A percentile compares a stretch with the other conserved stretches of the same genome.
Conservation (phyloP, 441 rosid genomes). For the Geranium incanum region DNA sequence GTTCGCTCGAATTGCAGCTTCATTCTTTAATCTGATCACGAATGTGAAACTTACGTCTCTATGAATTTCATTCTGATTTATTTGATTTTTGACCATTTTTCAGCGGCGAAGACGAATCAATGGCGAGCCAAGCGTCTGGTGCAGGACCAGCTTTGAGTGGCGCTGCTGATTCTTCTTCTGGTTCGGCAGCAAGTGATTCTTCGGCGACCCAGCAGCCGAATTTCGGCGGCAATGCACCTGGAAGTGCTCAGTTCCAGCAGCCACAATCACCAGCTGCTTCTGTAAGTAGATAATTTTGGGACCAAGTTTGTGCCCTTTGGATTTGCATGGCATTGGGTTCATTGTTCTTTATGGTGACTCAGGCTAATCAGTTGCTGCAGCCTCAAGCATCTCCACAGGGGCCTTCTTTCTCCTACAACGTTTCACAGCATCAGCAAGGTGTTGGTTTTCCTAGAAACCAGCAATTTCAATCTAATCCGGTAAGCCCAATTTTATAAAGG, state of each 20-base stretch:
- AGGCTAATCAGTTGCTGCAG: conserved; percentile 6
- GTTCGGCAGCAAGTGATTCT: conserved; percentile 5
- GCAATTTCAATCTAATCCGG: conserved; percentile 20
- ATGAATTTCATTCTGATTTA: not conserved
- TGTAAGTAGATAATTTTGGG: not conserved
- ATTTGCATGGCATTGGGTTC: not conserved
- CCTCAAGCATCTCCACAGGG: not conserved
- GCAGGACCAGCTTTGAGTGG: not conserved
- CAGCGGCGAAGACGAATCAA: not conserved
- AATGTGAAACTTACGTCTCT: not conserved
- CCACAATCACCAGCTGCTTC: conserved; percentile 3
- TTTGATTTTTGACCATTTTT: not conserved
- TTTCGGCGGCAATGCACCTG: not conserved
- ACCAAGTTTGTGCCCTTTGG: not conserved
- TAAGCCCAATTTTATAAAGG: conserved; percentile 17
- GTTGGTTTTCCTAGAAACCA: conserved; percentile 17
- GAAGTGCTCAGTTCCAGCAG: conserved; percentile 3
- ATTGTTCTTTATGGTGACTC: not conserved
- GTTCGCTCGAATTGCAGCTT: not conserved
- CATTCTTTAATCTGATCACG: not conserved
- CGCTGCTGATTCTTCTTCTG: not conserved
- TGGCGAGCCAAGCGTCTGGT: conserved; percentile 9
- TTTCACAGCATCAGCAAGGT: conserved; percentile 22
- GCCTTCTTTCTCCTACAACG: conserved; percentile 24
- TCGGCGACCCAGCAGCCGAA: conserved; percentile 6